A percentile compares a stretch with the other conserved stretches of the same genome.
These are phyloP conservation scores for Abortiporus biennis DNA, from an alignment of 1,284 basidiomycete genomes.

Conservation along the genomic window DNA sequence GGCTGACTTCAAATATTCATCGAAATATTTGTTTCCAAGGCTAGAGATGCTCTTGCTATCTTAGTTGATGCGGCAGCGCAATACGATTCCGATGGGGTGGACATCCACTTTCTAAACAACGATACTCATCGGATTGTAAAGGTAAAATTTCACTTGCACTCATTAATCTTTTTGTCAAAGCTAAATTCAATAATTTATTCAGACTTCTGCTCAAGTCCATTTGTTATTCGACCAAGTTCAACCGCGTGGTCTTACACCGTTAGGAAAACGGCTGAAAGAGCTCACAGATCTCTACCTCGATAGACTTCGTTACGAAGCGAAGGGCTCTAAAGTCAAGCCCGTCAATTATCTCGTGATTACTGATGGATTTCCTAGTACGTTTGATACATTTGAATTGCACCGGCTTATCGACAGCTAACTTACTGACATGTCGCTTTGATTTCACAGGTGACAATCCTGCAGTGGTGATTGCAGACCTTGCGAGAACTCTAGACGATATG, in stretches of 20 bases:
- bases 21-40: conserved; percentile 27
- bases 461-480: conserved; percentile 39
- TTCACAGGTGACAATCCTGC: conserved; percentile 44
- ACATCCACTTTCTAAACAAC: conserved; percentile 42
- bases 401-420: too few relatives aligned
- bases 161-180: too few relatives aligned
- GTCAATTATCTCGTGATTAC: conserved; percentile 58
- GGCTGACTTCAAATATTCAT: background rate
- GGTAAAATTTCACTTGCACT: too few relatives aligned
- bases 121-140: conserved; percentile 28
- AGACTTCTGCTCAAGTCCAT: conserved; percentile 28
- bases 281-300: conserved; percentile 41
- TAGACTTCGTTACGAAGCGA: conserved; percentile 20
- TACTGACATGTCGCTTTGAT: background rate
- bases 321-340: conserved; percentile 40
- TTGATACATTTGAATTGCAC: background rate
- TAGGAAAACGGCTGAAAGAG: conserved; percentile 41
- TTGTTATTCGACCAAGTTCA: conserved; percentile 36
- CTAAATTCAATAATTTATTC: background rate
- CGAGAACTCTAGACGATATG: conserved; percentile 40
- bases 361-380: conserved; percentile 52
- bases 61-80: conserved; percentile 35
- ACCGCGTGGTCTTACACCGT: conserved; percentile 42
- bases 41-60: conserved; percentile 33
- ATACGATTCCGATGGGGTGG: conserved; percentile 46